A percentile compares a stretch with the other conserved stretches of the same genome.
Evolutionary conservation across 202 grass and related monocot species (phyloP).

Genomic region (Elaeis oleifera): DNA sequence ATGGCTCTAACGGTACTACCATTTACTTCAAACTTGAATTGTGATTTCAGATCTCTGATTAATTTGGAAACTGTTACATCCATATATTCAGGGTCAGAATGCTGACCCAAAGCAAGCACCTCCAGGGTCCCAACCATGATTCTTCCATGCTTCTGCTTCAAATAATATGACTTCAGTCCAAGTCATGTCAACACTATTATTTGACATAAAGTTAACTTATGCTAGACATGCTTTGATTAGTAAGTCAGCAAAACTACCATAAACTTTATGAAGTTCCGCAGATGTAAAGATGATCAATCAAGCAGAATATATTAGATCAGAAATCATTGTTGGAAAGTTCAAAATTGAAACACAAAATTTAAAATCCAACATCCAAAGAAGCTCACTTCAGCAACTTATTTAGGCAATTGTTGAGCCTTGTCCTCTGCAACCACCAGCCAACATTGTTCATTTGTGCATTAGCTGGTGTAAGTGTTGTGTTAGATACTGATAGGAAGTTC

Average conservation of each 20-base stretch:
- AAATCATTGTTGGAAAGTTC: no score
- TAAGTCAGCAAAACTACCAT: no score
- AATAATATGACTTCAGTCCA: slow-evolving; percentile 9
- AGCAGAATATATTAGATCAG: no score
- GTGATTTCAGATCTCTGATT: slow-evolving; percentile 35
- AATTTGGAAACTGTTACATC: slow-evolving; percentile 29
- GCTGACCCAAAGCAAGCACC: slow-evolving; percentile 71
- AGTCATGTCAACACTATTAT: slow-evolving; percentile 21
- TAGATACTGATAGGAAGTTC: slow-evolving; percentile 55
- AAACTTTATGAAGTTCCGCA: no score
- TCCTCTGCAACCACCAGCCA: slow-evolving; percentile 77
- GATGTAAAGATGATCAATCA: no score
- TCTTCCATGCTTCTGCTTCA: slow-evolving; percentile 57
- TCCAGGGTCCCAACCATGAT: slow-evolving; percentile 90
- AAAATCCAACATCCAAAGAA: no score
- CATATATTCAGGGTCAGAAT: slow-evolving; percentile 30
- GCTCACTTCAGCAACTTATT: slow-evolving; percentile 53
- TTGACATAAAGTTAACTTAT: no score
- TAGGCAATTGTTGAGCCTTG: slow-evolving; percentile 52
- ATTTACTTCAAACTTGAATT: slow-evolving; percentile 39
- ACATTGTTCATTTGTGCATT: slow-evolving; percentile 33
- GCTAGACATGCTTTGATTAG: no score
- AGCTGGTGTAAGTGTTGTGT: slow-evolving; percentile 15
- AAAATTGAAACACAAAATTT: no score
- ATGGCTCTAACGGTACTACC: slow-evolving; percentile 51